Conservation (phyloP, 2,329 filamentous ascomycete species). For the Hansfordia pulvinata region DNA sequence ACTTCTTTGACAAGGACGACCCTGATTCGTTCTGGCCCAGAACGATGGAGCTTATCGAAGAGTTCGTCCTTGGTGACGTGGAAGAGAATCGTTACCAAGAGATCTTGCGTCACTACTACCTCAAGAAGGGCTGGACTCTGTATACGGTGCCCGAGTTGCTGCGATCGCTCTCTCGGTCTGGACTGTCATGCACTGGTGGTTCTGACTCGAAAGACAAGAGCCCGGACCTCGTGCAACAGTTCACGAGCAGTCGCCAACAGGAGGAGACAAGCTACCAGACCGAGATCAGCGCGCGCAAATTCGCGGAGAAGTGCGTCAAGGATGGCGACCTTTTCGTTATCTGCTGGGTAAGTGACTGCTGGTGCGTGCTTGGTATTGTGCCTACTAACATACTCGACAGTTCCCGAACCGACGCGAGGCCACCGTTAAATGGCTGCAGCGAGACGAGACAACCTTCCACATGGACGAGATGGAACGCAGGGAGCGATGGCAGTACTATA, state of each 20-base stretch:
- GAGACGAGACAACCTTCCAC: conserved; percentile 66
- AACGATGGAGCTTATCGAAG: conserved; percentile 73
- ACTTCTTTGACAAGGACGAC: conserved; percentile 60
- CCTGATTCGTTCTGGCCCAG: conserved; percentile 69
- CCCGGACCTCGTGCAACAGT: conserved; percentile 76
- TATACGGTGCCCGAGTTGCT: conserved; percentile 89
- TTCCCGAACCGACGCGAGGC: conserved; percentile 56
- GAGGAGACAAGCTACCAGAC: conserved; percentile 81
- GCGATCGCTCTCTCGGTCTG: conserved; percentile 66
- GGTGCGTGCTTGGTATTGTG: background rate
- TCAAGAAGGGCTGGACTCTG: conserved; percentile 81
- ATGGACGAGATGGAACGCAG: conserved; percentile 76
- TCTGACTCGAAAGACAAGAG: conserved; percentile 88
- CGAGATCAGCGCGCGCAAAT: conserved; percentile 82
- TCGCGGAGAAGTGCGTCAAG: conserved; percentile 84
- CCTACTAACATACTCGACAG: conserved; percentile 29
- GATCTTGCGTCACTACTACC: conserved; percentile 79
- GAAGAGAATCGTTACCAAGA: conserved; percentile 82
- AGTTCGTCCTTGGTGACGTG: conserved; percentile 69
- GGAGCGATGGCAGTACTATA: conserved; percentile 87
- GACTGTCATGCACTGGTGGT: conserved; percentile 70
- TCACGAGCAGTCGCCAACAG: conserved; percentile 66
- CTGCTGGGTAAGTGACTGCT: conserved; percentile 59
- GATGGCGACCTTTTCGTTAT: conserved; percentile 87
- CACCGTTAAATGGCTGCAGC: conserved; percentile 56